Percentiles rank a stretch among this genome's conserved stretches.
These are phyloP conservation scores for Candida koratica DNA, from an alignment of 805 yeast genomes.

Conservation along the genomic window DNA sequence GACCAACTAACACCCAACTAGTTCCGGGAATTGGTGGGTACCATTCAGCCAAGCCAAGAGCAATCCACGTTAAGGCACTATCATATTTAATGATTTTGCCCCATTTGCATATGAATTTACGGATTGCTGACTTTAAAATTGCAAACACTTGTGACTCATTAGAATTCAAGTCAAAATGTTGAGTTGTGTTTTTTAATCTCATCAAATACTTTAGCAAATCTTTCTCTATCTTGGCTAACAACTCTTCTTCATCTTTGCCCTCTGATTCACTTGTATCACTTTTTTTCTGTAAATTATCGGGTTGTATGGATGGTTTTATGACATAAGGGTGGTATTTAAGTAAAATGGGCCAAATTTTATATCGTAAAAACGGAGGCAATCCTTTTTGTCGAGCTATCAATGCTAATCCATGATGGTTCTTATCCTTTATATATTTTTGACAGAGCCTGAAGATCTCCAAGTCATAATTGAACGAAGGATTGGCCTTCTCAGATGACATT, in stretches of 20 bases:
- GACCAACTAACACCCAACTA: constrained; percentile 52
- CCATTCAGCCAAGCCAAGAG: constrained; percentile 87
- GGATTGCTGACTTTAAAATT: constrained; percentile 55
- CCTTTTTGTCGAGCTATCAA: constrained; percentile 79
- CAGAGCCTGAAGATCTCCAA: constrained; percentile 51
- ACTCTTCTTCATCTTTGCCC: constrained; percentile 20
- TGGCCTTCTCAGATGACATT: constrained; percentile 11
- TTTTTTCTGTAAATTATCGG: constrained; percentile 41
- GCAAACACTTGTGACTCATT: constrained; percentile 39
- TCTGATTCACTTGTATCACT: neutral
- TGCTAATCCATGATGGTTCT: constrained; percentile 74
- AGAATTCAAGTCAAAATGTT: constrained; percentile 2
- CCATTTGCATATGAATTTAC: constrained; percentile 71
- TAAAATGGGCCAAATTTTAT: constrained; percentile 79
- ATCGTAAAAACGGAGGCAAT: constrained; percentile 76
- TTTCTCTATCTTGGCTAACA: constrained; percentile 40
- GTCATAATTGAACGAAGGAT: constrained; percentile 34
- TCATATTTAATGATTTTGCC: constrained; percentile 74
- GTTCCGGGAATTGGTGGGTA: constrained; percentile 60
- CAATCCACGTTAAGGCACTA: constrained; percentile 82
- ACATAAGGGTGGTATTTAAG: constrained; percentile 84
- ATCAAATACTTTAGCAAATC: constrained; percentile 62
- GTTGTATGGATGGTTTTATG: constrained; percentile 64
- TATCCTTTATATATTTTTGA: constrained; percentile 49
- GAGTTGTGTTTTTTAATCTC: constrained; percentile 32